Conservation (phyloP, 768 basidiomycete genomes). For the Tephrocybe sp. region DNA sequence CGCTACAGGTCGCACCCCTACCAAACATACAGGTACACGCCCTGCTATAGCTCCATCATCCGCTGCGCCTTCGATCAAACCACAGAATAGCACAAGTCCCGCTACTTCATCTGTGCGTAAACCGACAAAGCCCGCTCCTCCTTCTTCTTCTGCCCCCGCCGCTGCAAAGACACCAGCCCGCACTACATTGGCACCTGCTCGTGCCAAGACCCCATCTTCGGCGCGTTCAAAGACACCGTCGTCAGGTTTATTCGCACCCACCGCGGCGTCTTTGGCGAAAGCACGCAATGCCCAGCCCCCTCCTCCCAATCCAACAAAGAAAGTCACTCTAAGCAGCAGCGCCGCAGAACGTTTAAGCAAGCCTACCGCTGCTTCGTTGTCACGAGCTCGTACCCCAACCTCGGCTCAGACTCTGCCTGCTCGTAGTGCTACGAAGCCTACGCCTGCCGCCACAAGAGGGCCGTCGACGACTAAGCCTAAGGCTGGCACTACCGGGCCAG, state of each 20-base stretch:
- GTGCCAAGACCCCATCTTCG: conserved; percentile 33
- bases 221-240: conserved; percentile 61
- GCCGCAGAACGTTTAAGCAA: conserved; percentile 70
- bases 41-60: conserved; percentile 18
- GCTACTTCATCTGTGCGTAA: conserved; percentile 31
- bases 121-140: conserved; percentile 23
- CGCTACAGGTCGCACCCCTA: conserved; percentile 22
- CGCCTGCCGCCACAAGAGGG: conserved; percentile 28
- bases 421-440: conserved; percentile 23
- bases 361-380: conserved; percentile 78
- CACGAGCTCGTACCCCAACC: conserved; percentile 48
- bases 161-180: conserved; percentile 34
- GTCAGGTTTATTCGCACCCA: conserved; percentile 74
- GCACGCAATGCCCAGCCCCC: conserved; percentile 52
- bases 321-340: conserved; percentile 49
- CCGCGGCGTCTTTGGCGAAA: conserved; percentile 76
- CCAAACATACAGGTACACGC: conserved; percentile 19
- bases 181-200: conserved; percentile 12
- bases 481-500: conserved; percentile 1
- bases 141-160: conserved; percentile 26
- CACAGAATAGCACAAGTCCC: conserved; percentile 41
- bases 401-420: conserved; percentile 21
- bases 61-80: conserved; percentile 24
- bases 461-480: conserved; percentile 22
- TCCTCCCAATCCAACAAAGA: conserved; percentile 49